Evolutionary conservation across 1,139 yeast species (phyloP), one percentile per base, ranked within the genome.

Genomic region (Saccharomyces hybrid): DNA sequence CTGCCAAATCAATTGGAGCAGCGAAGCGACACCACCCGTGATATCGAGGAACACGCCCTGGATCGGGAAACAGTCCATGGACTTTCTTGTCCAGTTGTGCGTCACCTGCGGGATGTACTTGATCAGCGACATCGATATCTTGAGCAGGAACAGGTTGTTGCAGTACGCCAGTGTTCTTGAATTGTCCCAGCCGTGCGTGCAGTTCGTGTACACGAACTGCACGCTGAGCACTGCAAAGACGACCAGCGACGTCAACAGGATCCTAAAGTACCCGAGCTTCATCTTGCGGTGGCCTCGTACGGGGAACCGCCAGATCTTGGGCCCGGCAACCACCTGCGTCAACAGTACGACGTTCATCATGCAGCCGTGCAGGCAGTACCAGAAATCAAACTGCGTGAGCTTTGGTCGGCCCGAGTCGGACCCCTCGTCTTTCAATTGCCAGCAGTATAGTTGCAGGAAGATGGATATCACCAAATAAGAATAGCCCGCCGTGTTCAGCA

Each of bases 31-130:
- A 9, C 86, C 82, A 5, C 89, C 89, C 2, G 73, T 59, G 9
- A 79, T 62, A 68, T 84, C 89, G 32, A 82, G 67, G 11, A 70
- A 60, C 0, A 78, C 76, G 14, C 83, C 78, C 12, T 73, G 64
- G 51, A 78, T 79, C 3, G 87, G 78, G 64, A 82, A 81, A 0
- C 88, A 88, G 55, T 72, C 70, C 64, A 83, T 79, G 1, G 86
- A 78, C 57, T 74, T 73, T 52, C 88, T 75, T 50, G 73, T 73
- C 56, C 70, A 73, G 61, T 83, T 84, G 63, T 80, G 79, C 31
- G 71, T 60, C 4, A 83, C 76, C 63, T 84, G 89, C 0, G 89
- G 88, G 4, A 84, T 64, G 63, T 83, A 82, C 64, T 84, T 84
- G 56, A 80, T 72, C 29, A 81, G 68, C 55, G 85, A 80, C 76